phyloP scores from a whole-genome alignment of 257 asterid species.

The Echites panduratus region DNA sequence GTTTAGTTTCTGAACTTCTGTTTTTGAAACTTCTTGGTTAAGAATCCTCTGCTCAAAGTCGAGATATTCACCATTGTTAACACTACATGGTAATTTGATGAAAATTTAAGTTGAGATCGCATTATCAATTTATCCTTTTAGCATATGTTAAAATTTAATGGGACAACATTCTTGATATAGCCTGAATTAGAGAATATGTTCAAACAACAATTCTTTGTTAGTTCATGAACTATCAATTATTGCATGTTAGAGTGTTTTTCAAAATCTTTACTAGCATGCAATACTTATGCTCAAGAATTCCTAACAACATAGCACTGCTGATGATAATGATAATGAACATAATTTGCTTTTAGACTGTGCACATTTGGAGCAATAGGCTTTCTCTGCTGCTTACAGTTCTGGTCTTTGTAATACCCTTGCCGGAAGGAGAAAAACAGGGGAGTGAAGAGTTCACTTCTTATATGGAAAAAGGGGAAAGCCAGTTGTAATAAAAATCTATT shows the following conservation, averaged over 20 bases:
- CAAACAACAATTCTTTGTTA: no score
- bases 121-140: no score
- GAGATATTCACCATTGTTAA: background rate
- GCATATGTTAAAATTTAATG: no score
- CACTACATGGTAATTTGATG: background rate
- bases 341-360: background rate
- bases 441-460: background rate
- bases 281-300: no score
- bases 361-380: background rate
- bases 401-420: background rate
- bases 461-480: background rate
- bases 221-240: no score
- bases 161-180: background rate
- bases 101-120: background rate
- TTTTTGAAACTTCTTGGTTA: background rate
- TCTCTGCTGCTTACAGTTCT: background rate
- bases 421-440: background rate
- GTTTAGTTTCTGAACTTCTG: background rate
- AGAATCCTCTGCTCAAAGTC: background rate
- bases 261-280: no score
- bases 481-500: background rate
- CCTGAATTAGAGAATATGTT: background rate
- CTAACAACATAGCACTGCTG: no score
- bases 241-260: no score
- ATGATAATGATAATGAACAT: background rate